A percentile compares a stretch with the other conserved stretches of the same genome.
Evolutionary conservation across 176 grass and related monocot genomes (phyloP).

Genomic region (Poa annua): DNA sequence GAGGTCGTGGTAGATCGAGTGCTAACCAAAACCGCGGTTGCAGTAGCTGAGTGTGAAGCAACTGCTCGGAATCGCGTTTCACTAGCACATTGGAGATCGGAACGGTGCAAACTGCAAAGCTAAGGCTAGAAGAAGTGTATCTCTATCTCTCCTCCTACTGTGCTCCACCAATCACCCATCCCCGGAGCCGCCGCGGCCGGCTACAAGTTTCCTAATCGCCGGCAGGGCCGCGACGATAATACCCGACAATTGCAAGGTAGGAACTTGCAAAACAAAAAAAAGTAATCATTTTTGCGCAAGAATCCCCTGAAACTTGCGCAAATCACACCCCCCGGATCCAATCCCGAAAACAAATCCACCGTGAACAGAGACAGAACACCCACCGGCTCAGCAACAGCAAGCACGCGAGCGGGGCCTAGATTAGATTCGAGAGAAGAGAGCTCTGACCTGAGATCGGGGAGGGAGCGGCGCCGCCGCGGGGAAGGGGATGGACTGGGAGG

Average conservation of each 20-base stretch:
- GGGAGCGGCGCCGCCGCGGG: not conserved
- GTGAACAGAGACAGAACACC: not conserved
- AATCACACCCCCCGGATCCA: slow-evolving; percentile 32
- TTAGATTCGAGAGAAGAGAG: not conserved
- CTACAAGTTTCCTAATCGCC: not conserved
- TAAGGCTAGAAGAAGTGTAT: not conserved
- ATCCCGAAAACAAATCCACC: slow-evolving; percentile 7
- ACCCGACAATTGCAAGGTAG: slow-evolving; percentile 29
- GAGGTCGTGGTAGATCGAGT: no score
- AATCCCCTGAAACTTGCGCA: slow-evolving; percentile 43
- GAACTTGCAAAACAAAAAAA: slow-evolving; percentile 11
- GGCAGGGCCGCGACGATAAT: slow-evolving; percentile 35
- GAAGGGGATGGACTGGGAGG: not conserved
- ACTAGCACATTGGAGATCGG: not conserved
- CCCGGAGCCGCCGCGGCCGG: no score
- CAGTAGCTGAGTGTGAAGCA: no score
- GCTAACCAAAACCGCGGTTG: no score
- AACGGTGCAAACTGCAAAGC: not conserved
- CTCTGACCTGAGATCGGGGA: slow-evolving; percentile 15
- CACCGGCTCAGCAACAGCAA: not conserved
- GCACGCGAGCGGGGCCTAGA: not conserved
- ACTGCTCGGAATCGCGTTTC: not conserved
- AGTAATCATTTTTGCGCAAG: slow-evolving; percentile 42
- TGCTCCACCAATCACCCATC: no score
- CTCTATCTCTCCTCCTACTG: not conserved